Evolutionary conservation across 345 rosid species (phyloP), one percentile per base, ranked within the genome.

Genomic region (Durio zibethinus): DNA sequence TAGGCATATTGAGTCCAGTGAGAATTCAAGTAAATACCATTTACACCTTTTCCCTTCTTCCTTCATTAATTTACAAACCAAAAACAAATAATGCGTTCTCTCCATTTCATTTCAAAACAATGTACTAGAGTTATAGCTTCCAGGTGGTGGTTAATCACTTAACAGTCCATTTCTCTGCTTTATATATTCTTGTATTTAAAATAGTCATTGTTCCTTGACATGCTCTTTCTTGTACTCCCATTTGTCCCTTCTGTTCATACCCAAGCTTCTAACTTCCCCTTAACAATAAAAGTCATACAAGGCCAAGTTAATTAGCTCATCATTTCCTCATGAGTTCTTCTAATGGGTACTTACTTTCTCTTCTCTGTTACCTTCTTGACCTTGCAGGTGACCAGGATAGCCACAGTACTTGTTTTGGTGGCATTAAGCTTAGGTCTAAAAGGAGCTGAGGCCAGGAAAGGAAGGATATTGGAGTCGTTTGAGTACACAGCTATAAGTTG

Each of bases 401-500:
- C 82, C 61, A 45, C 31, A 23, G 57, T 72, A 15, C 25, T 85
- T 50, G 68, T 85, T 42, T 45, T 80, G 76, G 80, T 71, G 59
- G 81, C 73, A 12, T 25, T 67, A 16, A 27, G 80, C 4, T 21
- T 73, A 78, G 54, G 75, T 62, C 25, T 16, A n/a, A 73, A 76
- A 36, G 87, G 85, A 77, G 85, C 79, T 23, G 89, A 87, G 78
- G 75, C 88, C 80, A 84, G 88, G 72, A 84, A 77, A 40, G 71
- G 38, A 10, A 81, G 77, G 81, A 23, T 50, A 2, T 31, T 72
- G 50, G 85, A 84, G 5, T 77, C 88, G 0, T 80, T 91, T 40
- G 93, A 90, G 86, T 95, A 95, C 90, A 79, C 74, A 54, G 99
- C 94, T 4, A 85, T 88, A 7, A 90, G 77, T 10, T 95, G 99